Conservation (phyloP, 331 rosid species). For the Pyracantha coccinea region DNA sequence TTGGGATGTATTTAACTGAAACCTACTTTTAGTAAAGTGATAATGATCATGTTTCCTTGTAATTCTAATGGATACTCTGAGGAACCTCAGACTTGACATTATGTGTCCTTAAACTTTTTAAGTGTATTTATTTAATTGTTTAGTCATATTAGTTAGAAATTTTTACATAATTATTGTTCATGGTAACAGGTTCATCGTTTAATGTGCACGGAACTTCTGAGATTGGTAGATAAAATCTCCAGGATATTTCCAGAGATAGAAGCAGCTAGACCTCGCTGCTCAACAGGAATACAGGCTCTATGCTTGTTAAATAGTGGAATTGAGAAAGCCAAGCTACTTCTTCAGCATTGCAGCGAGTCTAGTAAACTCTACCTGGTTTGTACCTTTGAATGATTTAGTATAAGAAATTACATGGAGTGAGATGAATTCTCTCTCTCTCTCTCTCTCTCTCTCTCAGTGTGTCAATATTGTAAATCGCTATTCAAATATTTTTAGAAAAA, state of each 20-base stretch:
- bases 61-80: not conserved
- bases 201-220: slow-evolving; percentile 56
- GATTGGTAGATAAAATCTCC: slow-evolving; percentile 36
- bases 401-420: not conserved
- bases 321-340: slow-evolving; percentile 50
- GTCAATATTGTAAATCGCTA: not conserved
- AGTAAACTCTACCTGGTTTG: slow-evolving; percentile 88
- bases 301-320: slow-evolving; percentile 40
- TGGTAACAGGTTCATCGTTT: slow-evolving; percentile 56
- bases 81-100: not conserved
- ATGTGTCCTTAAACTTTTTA: not conserved
- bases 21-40: not conserved
- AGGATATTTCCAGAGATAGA: slow-evolving; percentile 62
- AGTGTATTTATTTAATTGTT: slow-evolving; percentile 1
- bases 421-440: not conserved
- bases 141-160: not conserved
- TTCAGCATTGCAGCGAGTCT: slow-evolving; percentile 56
- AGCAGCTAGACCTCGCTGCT: slow-evolving; percentile 65
- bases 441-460: not conserved
- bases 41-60: not conserved
- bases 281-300: slow-evolving; percentile 65
- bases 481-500: not conserved
- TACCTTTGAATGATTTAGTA: slow-evolving; percentile 3
- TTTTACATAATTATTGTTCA: slow-evolving; percentile 6
- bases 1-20: not conserved